Evolutionary conservation across 2,329 filamentous ascomycete genomes (phyloP).

Genomic region (Coniella lustricola): DNA sequence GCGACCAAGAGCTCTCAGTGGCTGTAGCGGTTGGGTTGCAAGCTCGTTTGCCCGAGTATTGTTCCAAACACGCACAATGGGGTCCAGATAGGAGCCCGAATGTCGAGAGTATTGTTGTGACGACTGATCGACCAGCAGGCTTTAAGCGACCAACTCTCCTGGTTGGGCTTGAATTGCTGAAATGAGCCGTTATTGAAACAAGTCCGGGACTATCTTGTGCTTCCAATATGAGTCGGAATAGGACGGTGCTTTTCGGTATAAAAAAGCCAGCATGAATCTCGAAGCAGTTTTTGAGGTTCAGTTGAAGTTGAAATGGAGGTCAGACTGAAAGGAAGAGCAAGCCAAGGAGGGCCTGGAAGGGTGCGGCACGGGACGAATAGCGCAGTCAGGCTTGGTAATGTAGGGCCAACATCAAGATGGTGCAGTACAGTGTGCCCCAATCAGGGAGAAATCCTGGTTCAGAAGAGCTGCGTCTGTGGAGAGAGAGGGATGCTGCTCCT

Average conservation of each 20-base stretch:
- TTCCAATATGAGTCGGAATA: constrained; percentile 9
- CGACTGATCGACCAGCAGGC: too few relatives aligned
- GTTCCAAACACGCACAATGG: too few relatives aligned
- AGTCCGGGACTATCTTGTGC: constrained; percentile 7
- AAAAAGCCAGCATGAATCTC: constrained; percentile 6
- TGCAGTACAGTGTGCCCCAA: constrained; percentile 4
- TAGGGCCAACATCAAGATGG: constrained; percentile 6
- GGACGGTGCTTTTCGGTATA: constrained; percentile 2
- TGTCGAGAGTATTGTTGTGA: too few relatives aligned
- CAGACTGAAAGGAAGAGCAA: constrained; percentile 1
- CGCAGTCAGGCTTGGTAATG: neutral
- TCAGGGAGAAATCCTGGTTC: constrained; percentile 1
- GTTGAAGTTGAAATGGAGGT: neutral
- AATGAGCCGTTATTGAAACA: constrained; percentile 8
- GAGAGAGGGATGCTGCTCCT: neutral
- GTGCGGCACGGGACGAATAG: neutral
- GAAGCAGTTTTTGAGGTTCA: constrained; percentile 2
- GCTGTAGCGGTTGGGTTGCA: too few relatives aligned
- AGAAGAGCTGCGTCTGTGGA: neutral
- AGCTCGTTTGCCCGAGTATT: too few relatives aligned
- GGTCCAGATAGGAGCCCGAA: too few relatives aligned
- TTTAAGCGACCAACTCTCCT: too few relatives aligned
- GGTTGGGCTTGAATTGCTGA: neutral
- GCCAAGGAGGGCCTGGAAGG: constrained; percentile 7
- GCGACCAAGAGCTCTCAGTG: too few relatives aligned